Evolutionary conservation across 345 rosid species (phyloP), one percentile per base, ranked within the genome.

Genomic region (Zanthoxylum bungeanum): DNA sequence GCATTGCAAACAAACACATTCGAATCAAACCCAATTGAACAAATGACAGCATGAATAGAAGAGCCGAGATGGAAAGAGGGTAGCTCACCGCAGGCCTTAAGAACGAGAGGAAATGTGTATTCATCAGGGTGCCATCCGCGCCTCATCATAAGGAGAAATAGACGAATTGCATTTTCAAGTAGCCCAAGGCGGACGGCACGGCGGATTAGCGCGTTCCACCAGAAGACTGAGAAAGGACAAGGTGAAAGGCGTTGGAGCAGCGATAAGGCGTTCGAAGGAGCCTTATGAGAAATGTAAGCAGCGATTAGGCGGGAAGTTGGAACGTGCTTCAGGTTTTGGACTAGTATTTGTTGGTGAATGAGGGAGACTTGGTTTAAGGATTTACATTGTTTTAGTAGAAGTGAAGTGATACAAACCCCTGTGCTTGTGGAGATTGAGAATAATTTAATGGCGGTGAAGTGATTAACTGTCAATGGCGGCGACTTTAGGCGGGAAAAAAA

Each of bases 1-100:
- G 97, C 89, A 57, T 93, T 90, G 42, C 89, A 87, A 16, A 90
- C 91, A 63, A 90, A 90, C 30, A 89, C 90, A 78, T 93, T 89
- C 3, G 76, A 76, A 0, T 73, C 81, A 65, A 89, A 87, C 36
- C 98, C 98, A 5, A 65, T 64, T 2, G 66, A 57, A 33, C 31
- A 56, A 1, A 86, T 80, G 59, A 82, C 64, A 21, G 78, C 86
- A 28, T 93, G 98, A 22, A 86, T 68, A 3, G 90, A 78, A 12
- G 75, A 80, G 16, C 98, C 93, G 9, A 49, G 49, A 9, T 60
- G 72, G 44, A 71, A 64, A 1, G 81, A 86, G 6, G 80, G 63
- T n/a, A 84, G 46, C 58, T 86, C 91, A 4, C 95, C 95, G 31
- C 87, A 91, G 34, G 97, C 95, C 72, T 89, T 93, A 66, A 91